These are phyloP conservation scores for Cercospora sp. DNA, from an alignment of 2,329 filamentous ascomycete genomes.

Conservation along the genomic window DNA sequence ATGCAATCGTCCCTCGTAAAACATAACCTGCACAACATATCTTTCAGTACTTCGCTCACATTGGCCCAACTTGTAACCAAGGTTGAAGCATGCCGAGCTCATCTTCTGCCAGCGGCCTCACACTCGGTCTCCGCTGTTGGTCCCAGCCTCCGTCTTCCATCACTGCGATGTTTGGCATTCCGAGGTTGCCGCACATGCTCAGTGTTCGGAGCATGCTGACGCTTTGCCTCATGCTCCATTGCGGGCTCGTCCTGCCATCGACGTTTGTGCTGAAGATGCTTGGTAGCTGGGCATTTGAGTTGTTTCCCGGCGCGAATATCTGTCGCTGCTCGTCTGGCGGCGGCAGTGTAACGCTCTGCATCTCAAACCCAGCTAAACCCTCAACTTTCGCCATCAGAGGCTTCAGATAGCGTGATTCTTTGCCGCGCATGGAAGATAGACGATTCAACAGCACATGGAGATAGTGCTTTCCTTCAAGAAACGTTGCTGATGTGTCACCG, in stretches of 20 bases:
- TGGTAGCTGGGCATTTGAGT: slow-evolving; percentile 5
- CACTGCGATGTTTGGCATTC: slow-evolving; percentile 31
- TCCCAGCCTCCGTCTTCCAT: slow-evolving; percentile 21
- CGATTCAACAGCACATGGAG: slow-evolving; percentile 36
- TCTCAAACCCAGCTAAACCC: slow-evolving; percentile 34
- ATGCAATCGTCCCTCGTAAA: background rate
- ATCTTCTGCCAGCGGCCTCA: slow-evolving; percentile 22
- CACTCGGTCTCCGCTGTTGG: slow-evolving; percentile 24
- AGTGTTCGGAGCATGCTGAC: slow-evolving; percentile 36
- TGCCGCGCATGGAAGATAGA: slow-evolving; percentile 40
- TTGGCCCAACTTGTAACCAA: slow-evolving; percentile 17
- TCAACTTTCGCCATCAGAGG: slow-evolving; percentile 39
- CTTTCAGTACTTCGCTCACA: background rate
- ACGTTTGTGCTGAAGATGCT: slow-evolving; percentile 9
- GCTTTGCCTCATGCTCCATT: slow-evolving; percentile 32
- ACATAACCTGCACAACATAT: background rate
- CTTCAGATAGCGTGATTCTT: slow-evolving; percentile 39
- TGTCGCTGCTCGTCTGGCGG: slow-evolving; percentile 23
- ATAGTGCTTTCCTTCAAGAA: slow-evolving; percentile 39
- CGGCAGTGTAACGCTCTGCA: slow-evolving; percentile 27
- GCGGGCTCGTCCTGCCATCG: slow-evolving; percentile 11
- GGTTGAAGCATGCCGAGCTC: slow-evolving; percentile 27
- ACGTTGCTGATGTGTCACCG: slow-evolving; percentile 37
- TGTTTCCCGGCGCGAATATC: slow-evolving; percentile 14
- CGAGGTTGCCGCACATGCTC: slow-evolving; percentile 33